phyloP scores from a whole-genome alignment of 2,329 filamentous ascomycete species.

The Aureobasidium leucospermi region DNA sequence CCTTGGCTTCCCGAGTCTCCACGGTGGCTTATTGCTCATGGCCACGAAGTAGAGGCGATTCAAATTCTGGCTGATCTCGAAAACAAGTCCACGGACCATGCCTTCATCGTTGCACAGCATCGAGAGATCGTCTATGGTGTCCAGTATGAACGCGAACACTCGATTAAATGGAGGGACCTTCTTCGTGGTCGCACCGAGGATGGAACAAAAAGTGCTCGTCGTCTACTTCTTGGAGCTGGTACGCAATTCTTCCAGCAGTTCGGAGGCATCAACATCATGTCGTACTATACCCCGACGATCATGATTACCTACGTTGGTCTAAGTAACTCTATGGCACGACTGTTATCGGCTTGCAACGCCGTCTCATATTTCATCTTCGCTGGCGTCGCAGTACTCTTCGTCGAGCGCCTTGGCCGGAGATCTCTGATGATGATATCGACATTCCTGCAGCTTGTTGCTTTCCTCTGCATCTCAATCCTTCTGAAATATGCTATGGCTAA shows the following conservation, averaged over 20 bases:
- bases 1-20: conserved; percentile 43
- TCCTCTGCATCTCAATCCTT: conserved; percentile 45
- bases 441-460: conserved; percentile 46
- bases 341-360: conserved; percentile 50
- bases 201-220: conserved; percentile 44
- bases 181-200: conserved; percentile 40
- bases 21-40: conserved; percentile 41
- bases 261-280: conserved; percentile 34
- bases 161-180: conserved; percentile 44
- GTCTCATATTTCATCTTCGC: conserved; percentile 44
- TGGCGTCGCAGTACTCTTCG: conserved; percentile 39
- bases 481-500: conserved; percentile 32
- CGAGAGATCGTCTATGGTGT: conserved; percentile 38
- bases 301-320: conserved; percentile 52
- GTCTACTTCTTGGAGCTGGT: conserved; percentile 47
- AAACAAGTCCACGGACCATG: conserved; percentile 36
- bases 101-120: conserved; percentile 37
- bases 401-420: conserved; percentile 48
- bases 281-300: conserved; percentile 51
- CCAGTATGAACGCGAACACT: conserved; percentile 43
- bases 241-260: conserved; percentile 48
- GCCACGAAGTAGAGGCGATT: conserved; percentile 39
- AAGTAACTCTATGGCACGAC: conserved; percentile 42
- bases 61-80: conserved; percentile 45
- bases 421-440: conserved; percentile 54